Evolutionary conservation across 2,329 filamentous ascomycete genomes (phyloP), one percentile per base, ranked within the genome.

Genomic region (Sarocladium kiliense): DNA sequence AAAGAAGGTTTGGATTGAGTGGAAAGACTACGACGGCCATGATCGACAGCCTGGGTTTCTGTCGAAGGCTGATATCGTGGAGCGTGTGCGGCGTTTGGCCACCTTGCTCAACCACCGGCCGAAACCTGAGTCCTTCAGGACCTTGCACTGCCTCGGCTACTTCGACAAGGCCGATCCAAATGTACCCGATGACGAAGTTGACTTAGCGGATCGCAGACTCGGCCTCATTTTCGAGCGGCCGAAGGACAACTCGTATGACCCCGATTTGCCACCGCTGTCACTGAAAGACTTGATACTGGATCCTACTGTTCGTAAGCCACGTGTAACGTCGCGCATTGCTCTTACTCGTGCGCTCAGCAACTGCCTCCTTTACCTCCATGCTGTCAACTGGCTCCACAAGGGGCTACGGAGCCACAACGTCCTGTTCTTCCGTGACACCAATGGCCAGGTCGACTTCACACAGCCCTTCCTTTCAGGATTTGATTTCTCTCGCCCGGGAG

Each of bases 371-470:
- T 79, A 80, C 55, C 70, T 82, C 0, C 79, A 82, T 60, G 73
- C 77, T 2, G 77, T 81, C 1, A 75, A 80, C 57, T 82, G 79
- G 79, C 70, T 83, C 5, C 80, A 82, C 68, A 83, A 84, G 60
- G 78, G 78, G n/a, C 68, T 83, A 4, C 75, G 79, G 12, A 76
- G 74, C 56, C 68, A 77, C 55, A 82, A 80, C 61, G 71, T 83
- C 27, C 63, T 83, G 14, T 47, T 47, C 25, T 47, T 47, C 27
- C 44, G 44, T 47, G 23, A 27, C 14, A 47, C n/a, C 3, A n/a
- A 30, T 21, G 66, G 64, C 57, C 54, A 58, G 21, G 66, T 76
- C 41, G 67, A 75, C 56, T 74, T 72, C 55, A 58, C 60, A 10
- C 64, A 68, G 30, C 77, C 77, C 0, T 75, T 71, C 57, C 67